Conservation (phyloP, 805 yeast species). For the Tetrapisispora pingtungensis region DNA sequence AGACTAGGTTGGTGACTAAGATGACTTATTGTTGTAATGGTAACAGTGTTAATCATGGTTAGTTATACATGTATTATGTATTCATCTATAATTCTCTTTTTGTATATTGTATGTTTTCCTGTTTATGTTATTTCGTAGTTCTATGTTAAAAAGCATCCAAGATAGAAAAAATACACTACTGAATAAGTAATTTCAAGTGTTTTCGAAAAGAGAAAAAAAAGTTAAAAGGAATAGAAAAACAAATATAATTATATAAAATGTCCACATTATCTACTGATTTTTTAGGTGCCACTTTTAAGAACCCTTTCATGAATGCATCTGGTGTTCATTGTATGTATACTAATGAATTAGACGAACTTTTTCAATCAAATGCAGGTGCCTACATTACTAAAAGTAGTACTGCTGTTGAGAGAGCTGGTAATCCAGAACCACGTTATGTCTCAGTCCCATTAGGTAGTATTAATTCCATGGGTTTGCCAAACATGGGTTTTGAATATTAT, state of each 20-base stretch:
- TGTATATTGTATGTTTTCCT: background rate
- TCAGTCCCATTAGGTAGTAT: conserved; percentile 27
- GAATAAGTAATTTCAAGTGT: too few relatives aligned
- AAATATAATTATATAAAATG: background rate
- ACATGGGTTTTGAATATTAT: conserved; percentile 24
- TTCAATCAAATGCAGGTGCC: conserved; percentile 20
- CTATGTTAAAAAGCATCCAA: too few relatives aligned
- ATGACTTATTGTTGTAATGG: background rate
- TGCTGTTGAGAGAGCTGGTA: conserved; percentile 19
- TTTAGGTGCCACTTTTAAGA: conserved; percentile 13
- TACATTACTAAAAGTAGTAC: conserved; percentile 27
- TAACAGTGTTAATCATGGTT: too few relatives aligned
- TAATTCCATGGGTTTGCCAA: conserved; percentile 28
- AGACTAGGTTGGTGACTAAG: background rate
- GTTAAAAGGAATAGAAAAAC: background rate
- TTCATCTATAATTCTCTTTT: too few relatives aligned
- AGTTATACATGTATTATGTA: too few relatives aligned
- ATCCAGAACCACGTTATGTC: conserved; percentile 25
- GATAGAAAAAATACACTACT: too few relatives aligned
- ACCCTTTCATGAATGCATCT: conserved; percentile 28
- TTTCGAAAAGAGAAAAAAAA: too few relatives aligned
- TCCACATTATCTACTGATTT: conserved; percentile 14
- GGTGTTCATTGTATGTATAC: conserved; percentile 28
- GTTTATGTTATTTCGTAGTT: too few relatives aligned
- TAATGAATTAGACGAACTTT: conserved; percentile 19